Conservation (phyloP, 495 filamentous ascomycete species). For the Chlorociboria aeruginascens region DNA sequence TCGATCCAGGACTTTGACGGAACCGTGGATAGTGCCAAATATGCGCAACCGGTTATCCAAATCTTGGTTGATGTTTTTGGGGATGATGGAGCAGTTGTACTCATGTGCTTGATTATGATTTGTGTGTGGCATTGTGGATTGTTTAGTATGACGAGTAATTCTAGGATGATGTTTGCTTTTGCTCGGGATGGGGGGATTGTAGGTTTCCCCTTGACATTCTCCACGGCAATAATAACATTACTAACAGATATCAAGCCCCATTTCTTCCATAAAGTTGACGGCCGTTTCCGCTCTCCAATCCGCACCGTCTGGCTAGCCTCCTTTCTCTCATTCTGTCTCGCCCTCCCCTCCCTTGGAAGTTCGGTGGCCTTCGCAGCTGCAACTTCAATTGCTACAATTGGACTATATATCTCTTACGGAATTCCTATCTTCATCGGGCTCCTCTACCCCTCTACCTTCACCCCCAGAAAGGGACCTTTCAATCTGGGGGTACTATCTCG, state of each 20-base stretch:
- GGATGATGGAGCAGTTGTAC: conserved; percentile 37
- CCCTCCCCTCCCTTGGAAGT: conserved; percentile 47
- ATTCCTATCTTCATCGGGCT: conserved; percentile 48
- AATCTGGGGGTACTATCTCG: conserved; percentile 42
- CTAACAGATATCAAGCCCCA: conserved; percentile 15
- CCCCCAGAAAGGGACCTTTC: conserved; percentile 39
- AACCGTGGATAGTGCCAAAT: conserved; percentile 27
- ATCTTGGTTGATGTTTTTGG: conserved; percentile 47
- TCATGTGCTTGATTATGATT: conserved; percentile 46
- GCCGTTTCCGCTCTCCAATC: conserved; percentile 36
- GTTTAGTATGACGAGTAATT: conserved; percentile 47
- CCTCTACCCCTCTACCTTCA: conserved; percentile 30
- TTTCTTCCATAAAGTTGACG: conserved; percentile 39
- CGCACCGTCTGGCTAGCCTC: conserved; percentile 45
- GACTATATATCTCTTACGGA: conserved; percentile 53
- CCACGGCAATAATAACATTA: neutral
- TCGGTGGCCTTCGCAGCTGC: conserved; percentile 49
- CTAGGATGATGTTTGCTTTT: conserved; percentile 55
- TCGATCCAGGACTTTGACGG: conserved; percentile 43
- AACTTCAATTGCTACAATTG: conserved; percentile 52
- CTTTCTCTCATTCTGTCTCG: conserved; percentile 43
- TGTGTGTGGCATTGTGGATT: conserved; percentile 51
- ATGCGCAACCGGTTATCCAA: conserved; percentile 42
- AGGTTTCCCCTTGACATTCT: conserved; percentile 12
- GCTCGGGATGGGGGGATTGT: conserved; percentile 39